Base-by-base conservation (phyloP, 352 stramenopile genomes). In the Pythium guiyangense region DNA sequence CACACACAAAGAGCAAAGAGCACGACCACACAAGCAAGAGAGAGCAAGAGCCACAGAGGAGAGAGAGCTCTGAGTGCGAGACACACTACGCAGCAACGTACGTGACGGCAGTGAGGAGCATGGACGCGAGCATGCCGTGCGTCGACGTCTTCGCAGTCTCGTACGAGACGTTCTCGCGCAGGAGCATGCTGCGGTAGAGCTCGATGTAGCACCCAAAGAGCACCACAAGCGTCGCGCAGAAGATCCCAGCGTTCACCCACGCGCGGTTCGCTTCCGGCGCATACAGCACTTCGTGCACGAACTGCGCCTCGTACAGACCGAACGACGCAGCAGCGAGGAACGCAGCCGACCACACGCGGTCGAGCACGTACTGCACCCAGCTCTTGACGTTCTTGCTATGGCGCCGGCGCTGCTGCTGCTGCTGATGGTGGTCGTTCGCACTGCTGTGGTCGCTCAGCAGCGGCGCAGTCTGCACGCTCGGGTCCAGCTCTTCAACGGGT, bases 151-250 rank as follows among this genome's bases (percentile, higher is more conserved):
- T 79, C 48, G 78, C 73, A 4, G 46, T 84, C 40, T 77, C 70
- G 65, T 91, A 91, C 45, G 63, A 64, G 15, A 91, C 77, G 12
- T 71, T 78, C 45, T 91, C 81, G 49, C 77, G 70, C 43, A 71
- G 52, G 22, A 84, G 57, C 57, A 88, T 60, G 35, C 70, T 71
- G 20, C 81, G 76, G 54, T 91, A 91, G 22, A 88, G 55, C 62
- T 91, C 81, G 45, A 91, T 86, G 69, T 91, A 91, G 54, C 61
- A 62, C 1, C 71, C 77, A 48, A 92, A 79, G 42, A 81, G 59
- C 44, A 82, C n/a, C n/a, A n/a, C n/a, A n/a, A n/a, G n/a, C n/a
- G n/a, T n/a, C n/a, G n/a, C n/a, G n/a, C n/a, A n/a, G n/a, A n/a
- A n/a, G n/a, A n/a, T n/a, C n/a, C n/a, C n/a, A n/a, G n/a, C n/a